Evolutionary conservation across 176 grass and related monocot genomes (phyloP), one percentile per base, ranked within the genome.

Genomic region (Phragmites australis): DNA sequence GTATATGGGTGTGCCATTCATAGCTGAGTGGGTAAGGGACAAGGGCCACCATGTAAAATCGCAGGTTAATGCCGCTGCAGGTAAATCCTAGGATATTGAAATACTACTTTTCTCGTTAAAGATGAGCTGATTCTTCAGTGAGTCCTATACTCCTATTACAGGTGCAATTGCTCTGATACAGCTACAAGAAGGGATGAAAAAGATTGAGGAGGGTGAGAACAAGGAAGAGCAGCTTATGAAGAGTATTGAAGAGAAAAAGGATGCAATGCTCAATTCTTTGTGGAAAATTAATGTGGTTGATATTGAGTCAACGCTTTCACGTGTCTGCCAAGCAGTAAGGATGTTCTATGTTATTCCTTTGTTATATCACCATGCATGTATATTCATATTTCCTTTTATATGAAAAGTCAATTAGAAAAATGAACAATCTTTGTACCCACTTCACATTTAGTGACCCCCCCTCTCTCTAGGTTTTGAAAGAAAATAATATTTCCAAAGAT

Each of bases 241-340:
- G 87, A 81, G 29, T 45, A 76, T 94, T 18, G 92, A 97, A 76
- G 94, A 87, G 62, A 97, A 94, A 87, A 97, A 97, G 61, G 94
- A 89, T 80, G 89, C 77, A 9, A 90, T 97, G 92, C 81, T 94
- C n/a, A 91, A 81, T 84, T 97, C 85, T 64, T 68, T 97, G 53
- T 97, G 92, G 94, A 97, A 97, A 90, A 97, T 97, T 78, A 97
- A 94, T 72, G 94, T 97, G 11, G 89, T 97, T 31, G 92, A 97
- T 82, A 94, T 97, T 39, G 94, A 97, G 44, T 73, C 75, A 77
- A 94, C 94, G 0, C 85, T 97, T 68, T 82, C 89, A 45, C 92
- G 77, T 61, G 89, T 97, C 49, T 97, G 92, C 78, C 88, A 86
- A 97, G 92, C 87, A 48, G 94, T 97, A 97, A 87, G 87, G n/a